These are phyloP conservation scores for Hypoxylon rubiginosum DNA, from an alignment of 2,329 filamentous ascomycete species.

Conservation along the genomic window DNA sequence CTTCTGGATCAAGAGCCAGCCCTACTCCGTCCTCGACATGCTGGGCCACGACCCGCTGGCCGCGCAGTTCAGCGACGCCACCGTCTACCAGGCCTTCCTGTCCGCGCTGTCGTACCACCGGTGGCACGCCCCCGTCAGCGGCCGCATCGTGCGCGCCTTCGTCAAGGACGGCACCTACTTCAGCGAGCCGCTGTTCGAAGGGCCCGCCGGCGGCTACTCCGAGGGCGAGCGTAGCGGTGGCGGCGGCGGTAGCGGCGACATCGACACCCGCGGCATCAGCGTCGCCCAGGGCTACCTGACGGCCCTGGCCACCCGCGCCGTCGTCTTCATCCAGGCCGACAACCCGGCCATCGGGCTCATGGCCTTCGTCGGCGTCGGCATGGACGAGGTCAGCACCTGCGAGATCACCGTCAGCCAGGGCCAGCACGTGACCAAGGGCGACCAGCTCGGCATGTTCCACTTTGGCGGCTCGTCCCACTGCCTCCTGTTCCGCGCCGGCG, in stretches of 20 bases:
- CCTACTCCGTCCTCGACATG: slow-evolving; percentile 69
- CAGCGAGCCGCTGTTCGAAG: slow-evolving; percentile 66
- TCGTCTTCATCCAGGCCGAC: slow-evolving; percentile 79
- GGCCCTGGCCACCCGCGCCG: slow-evolving; percentile 74
- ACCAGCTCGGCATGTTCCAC: slow-evolving; percentile 83
- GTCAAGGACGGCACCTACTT: slow-evolving; percentile 70
- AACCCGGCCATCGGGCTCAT: slow-evolving; percentile 75
- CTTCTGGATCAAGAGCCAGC: slow-evolving; percentile 73
- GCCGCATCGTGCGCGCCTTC: slow-evolving; percentile 65
- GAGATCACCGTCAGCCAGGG: slow-evolving; percentile 78
- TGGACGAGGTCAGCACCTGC: slow-evolving; percentile 82
- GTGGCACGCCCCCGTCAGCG: slow-evolving; percentile 72
- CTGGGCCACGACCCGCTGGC: slow-evolving; percentile 61
- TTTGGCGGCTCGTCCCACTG: slow-evolving; percentile 81
- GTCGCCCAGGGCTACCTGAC: slow-evolving; percentile 76
- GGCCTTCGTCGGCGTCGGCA: slow-evolving; percentile 78
- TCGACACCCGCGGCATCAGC: slow-evolving; percentile 51
- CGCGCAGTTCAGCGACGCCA: slow-evolving; percentile 66
- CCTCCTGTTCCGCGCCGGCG: slow-evolving; percentile 72
- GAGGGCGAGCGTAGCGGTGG: slow-evolving; percentile 37
- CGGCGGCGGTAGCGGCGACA: slow-evolving; percentile 40
- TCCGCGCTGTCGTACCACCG: slow-evolving; percentile 71
- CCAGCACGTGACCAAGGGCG: slow-evolving; percentile 75
- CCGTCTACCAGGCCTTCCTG: slow-evolving; percentile 72
- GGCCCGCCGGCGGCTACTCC: slow-evolving; percentile 44